Base-by-base conservation (phyloP, 2,329 filamentous ascomycete genomes). In the Talaromyces sp. region DNA sequence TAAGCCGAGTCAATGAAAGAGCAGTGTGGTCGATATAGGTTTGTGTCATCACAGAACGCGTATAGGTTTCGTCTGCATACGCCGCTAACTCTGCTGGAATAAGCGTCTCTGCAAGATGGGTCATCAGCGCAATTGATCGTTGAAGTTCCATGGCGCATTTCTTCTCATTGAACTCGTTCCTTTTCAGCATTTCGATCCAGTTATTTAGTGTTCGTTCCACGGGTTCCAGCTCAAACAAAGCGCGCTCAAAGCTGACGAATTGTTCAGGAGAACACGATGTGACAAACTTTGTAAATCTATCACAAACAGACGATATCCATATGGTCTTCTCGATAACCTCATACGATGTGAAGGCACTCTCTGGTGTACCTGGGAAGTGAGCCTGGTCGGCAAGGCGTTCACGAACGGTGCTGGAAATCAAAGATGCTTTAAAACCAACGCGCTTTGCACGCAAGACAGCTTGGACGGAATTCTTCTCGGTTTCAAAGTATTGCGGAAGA, bases 391-490 rank as follows among this genome's bases (percentile, higher is more conserved):
- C 85, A 66, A 93, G 80, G 54, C 88, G 85, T 68, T 96, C 92
- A 65, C 88, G 89, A 69, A 96, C 83, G 65, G 94, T 91, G 38
- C 82, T 84, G 65, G 88, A 87, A 61, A 96, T 81, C 54, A 97
- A 79, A 56, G 85, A 86, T 0, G 92, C 89, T 79, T 97, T 99
- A 81, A 95, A 96, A 0, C 85, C 86, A 54, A 97, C 83, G 51
- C 93, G 84, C 72, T 90, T 92, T 80, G 97, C 96, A 9, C 92
- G 85, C 59, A 99, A 82, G 56, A 97, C 82, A 6, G 93, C 91
- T 32, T 94, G 82, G n/a, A 97, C 87, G 0, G 93, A 94, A 69
- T 95, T 90, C 62, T 87, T 84, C 65, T 96, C 92, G 19, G 85
- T 79, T 66, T 89, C 87, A 72, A 91, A 96, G 21, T 85, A 88